Evolutionary conservation across 2,329 filamentous ascomycete species (phyloP).

Genomic region (Clarireedia homoeocarpa): DNA sequence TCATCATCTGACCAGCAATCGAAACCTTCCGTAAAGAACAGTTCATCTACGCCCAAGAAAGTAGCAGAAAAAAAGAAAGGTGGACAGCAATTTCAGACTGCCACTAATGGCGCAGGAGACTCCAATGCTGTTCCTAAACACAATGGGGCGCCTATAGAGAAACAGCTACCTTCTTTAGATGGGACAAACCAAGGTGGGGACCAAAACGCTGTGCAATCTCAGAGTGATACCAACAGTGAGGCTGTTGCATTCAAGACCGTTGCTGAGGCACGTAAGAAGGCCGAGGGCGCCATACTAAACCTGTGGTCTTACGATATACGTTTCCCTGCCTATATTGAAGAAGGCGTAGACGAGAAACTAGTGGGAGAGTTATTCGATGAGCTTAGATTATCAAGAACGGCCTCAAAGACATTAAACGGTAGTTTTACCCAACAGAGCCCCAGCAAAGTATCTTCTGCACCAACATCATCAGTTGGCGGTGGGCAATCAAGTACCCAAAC

Average conservation of each 20-base stretch:
- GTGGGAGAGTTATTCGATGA: slow-evolving; percentile 60
- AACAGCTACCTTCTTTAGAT: not conserved
- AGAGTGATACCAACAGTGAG: not conserved
- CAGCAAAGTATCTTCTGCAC: not conserved
- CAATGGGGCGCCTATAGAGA: not conserved
- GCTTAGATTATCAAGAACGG: slow-evolving; percentile 44
- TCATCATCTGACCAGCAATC: slow-evolving; percentile 11
- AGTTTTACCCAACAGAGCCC: not conserved
- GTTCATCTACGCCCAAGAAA: not conserved
- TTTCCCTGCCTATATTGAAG: slow-evolving; percentile 64
- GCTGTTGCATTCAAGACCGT: slow-evolving; percentile 11
- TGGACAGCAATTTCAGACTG: not conserved
- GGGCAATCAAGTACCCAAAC: not conserved
- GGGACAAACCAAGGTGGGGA: not conserved
- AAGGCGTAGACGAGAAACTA: slow-evolving; percentile 59
- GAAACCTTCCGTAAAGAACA: slow-evolving; percentile 5
- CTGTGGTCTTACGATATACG: slow-evolving; percentile 60
- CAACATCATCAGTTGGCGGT: not conserved
- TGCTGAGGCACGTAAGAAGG: slow-evolving; percentile 38
- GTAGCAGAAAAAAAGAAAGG: not conserved
- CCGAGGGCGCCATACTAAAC: slow-evolving; percentile 59
- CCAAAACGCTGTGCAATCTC: not conserved
- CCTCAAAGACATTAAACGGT: slow-evolving; percentile 14
- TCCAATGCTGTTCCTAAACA: not conserved
- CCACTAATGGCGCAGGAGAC: not conserved